A percentile compares a stretch with the other conserved stretches of the same genome.
These are phyloP conservation scores for Dothidotthia symphoricarpi DNA, from an alignment of 2,329 filamentous ascomycete species.

Conservation along the genomic window DNA sequence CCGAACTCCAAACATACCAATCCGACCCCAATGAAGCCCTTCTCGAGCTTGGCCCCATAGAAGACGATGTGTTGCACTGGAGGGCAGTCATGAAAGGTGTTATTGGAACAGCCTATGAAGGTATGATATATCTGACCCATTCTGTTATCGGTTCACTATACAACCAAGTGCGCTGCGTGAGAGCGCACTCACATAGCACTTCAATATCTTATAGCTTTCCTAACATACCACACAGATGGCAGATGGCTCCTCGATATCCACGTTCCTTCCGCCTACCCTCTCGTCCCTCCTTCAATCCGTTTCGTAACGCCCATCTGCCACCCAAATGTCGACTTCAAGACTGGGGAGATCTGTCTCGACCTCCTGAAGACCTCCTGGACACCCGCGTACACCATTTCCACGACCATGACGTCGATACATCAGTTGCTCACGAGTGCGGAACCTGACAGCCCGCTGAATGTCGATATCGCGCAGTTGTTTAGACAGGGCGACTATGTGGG, in stretches of 20 bases:
- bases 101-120: constrained; percentile 59
- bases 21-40: constrained; percentile 57
- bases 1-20: constrained; percentile 60
- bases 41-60: constrained; percentile 56
- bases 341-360: constrained; percentile 92
- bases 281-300: constrained; percentile 69
- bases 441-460: constrained; percentile 72
- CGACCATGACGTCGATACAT: constrained; percentile 70
- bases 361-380: constrained; percentile 77
- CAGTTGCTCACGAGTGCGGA: constrained; percentile 68
- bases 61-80: constrained; percentile 60
- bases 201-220: neutral
- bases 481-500: constrained; percentile 67
- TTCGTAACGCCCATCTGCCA: constrained; percentile 63
- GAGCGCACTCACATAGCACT: neutral
- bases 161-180: neutral
- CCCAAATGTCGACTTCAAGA: constrained; percentile 51
- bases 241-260: constrained; percentile 78
- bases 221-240: constrained; percentile 53
- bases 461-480: constrained; percentile 72
- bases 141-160: neutral
- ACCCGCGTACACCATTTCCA: constrained; percentile 77
- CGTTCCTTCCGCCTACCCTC: constrained; percentile 76
- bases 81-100: constrained; percentile 61
- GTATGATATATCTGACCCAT: constrained; percentile 34